phyloP scores from a whole-genome alignment of 169 alveolate genomes.

The Babesia ovata region DNA sequence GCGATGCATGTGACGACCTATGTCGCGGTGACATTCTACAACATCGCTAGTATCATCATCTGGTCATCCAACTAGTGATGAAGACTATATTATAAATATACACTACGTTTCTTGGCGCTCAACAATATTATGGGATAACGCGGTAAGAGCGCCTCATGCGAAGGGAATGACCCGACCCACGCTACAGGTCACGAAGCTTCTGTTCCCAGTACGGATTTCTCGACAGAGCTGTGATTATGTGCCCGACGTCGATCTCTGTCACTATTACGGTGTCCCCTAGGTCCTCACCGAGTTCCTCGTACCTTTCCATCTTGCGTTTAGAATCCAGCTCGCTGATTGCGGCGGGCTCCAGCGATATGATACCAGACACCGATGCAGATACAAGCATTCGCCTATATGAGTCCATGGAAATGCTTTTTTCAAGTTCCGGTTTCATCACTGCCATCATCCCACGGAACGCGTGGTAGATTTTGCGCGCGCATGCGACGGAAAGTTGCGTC shows the following conservation, averaged over 20 bases:
- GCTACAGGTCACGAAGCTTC: constrained; percentile 44
- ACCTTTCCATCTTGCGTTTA: constrained; percentile 21
- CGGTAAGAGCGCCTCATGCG: not conserved
- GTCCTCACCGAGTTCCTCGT: constrained; percentile 45
- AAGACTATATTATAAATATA: not conserved
- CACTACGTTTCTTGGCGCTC: not conserved
- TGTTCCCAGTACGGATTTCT: constrained; percentile 68
- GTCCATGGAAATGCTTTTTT: constrained; percentile 52
- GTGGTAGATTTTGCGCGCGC: constrained; percentile 65
- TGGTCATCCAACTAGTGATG: not conserved
- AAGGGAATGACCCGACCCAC: not conserved
- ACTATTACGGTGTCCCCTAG: constrained; percentile 63
- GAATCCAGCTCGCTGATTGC: constrained; percentile 53
- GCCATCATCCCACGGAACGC: constrained; percentile 71
- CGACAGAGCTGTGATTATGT: constrained; percentile 54
- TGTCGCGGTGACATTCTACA: too few relatives aligned
- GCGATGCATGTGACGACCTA: too few relatives aligned
- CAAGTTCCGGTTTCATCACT: constrained; percentile 68
- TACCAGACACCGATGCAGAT: constrained; percentile 62
- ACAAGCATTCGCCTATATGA: constrained; percentile 64
- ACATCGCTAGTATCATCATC: too few relatives aligned
- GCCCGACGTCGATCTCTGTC: constrained; percentile 61
- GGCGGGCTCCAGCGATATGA: constrained; percentile 73
- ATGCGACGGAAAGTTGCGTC: constrained; percentile 69
- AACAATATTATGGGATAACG: not conserved